A percentile compares a stretch with the other conserved stretches of the same genome.
These are phyloP conservation scores for Amylostereum chailletii DNA, from an alignment of 1,284 basidiomycete genomes.

Conservation along the genomic window DNA sequence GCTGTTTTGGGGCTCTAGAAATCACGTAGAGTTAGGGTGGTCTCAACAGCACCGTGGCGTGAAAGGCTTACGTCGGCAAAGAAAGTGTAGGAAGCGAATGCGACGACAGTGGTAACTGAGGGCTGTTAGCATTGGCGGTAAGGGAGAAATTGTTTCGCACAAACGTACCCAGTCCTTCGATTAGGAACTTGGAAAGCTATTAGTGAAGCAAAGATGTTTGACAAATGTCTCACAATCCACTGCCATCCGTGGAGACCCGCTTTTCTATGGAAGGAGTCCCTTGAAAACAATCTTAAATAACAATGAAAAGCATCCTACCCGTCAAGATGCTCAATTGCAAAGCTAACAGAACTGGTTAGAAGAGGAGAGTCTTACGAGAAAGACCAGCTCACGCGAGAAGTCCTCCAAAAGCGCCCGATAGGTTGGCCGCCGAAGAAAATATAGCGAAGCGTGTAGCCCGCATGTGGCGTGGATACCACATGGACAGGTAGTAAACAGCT, in stretches of 20 bases:
- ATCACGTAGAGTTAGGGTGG: neutral
- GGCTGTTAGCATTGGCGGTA: neutral
- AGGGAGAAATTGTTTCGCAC: neutral
- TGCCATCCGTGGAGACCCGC: slow-evolving; percentile 33
- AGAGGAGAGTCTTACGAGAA: too few relatives aligned
- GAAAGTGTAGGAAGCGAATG: slow-evolving; percentile 29
- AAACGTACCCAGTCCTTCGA: slow-evolving; percentile 20
- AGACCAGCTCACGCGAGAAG: slow-evolving; percentile 18
- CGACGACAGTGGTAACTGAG: slow-evolving; percentile 26
- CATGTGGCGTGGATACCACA: slow-evolving; percentile 45
- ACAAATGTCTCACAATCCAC: slow-evolving; percentile 37
- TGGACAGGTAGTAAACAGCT: slow-evolving; percentile 43
- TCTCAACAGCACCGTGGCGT: too few relatives aligned
- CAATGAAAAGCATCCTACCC: slow-evolving; percentile 13
- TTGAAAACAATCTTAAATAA: too few relatives aligned
- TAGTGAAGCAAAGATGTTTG: neutral
- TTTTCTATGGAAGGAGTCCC: slow-evolving; percentile 3
- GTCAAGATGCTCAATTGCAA: slow-evolving; percentile 23
- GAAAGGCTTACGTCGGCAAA: slow-evolving; percentile 31
- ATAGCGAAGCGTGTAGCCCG: slow-evolving; percentile 42
- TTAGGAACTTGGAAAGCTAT: slow-evolving; percentile 18
- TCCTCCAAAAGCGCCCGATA: slow-evolving; percentile 38
- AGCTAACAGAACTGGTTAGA: slow-evolving; percentile 2
- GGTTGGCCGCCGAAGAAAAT: slow-evolving; percentile 50
- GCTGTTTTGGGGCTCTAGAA: slow-evolving; percentile 33